Evolutionary conservation across 495 filamentous ascomycete species (phyloP).

Genomic region (Oidiodendron maius): DNA sequence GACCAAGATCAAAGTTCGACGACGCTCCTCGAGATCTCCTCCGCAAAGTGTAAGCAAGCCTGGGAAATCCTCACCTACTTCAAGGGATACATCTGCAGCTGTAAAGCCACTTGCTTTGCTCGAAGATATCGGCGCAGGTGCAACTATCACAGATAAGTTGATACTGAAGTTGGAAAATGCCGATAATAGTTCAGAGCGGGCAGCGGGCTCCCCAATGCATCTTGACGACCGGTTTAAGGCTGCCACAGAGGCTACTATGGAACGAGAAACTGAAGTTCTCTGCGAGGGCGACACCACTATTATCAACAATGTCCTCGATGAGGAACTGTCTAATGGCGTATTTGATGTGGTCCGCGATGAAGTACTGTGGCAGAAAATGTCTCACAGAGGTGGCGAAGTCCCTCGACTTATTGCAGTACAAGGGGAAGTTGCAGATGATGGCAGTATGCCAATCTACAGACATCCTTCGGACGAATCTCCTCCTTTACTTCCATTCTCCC

Average conservation of each 20-base stretch:
- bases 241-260: neutral
- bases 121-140: no score
- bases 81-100: no score
- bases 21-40: conserved; percentile 15
- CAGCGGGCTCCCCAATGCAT: no score
- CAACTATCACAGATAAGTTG: no score
- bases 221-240: no score
- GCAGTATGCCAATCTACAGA: conserved; percentile 83
- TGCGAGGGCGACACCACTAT: conserved; percentile 79
- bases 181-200: no score
- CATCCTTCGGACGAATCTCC: conserved; percentile 91
- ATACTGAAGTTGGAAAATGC: no score
- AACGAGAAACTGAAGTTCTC: conserved; percentile 16
- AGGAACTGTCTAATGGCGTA: conserved; percentile 42
- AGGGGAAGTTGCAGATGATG: conserved; percentile 63
- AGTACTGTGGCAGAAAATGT: conserved; percentile 88
- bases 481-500: conserved; percentile 67
- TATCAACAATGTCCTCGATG: conserved; percentile 58
- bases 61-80: neutral
- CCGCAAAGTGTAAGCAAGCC: conserved; percentile 1
- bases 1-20: conserved; percentile 17
- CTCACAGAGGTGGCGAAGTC: conserved; percentile 84
- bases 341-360: conserved; percentile 72
- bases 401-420: conserved; percentile 92
- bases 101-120: no score